These are phyloP conservation scores for Celoporthe dispersa DNA, from an alignment of 2,329 filamentous ascomycete species.

Conservation along the genomic window DNA sequence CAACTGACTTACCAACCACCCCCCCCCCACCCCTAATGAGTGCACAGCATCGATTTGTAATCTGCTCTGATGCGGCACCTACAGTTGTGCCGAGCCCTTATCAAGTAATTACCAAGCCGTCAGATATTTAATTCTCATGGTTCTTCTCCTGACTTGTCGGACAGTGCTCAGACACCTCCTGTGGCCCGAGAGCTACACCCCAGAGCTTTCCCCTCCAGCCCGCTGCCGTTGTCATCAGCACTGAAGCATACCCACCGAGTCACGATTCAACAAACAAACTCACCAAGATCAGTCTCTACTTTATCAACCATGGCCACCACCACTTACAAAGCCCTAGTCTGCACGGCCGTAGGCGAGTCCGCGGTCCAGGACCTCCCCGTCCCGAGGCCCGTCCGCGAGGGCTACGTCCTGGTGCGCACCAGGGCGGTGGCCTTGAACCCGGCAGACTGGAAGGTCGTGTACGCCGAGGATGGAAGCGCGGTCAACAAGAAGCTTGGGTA, in stretches of 20 bases:
- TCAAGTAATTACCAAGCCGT: too few species aligned
- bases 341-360: slow-evolving; percentile 2
- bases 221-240: too few species aligned
- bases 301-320: slow-evolving; percentile 4
- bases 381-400: slow-evolving; percentile 17
- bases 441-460: slow-evolving; percentile 21
- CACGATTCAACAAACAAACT: not conserved
- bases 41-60: not conserved
- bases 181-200: not conserved
- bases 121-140: not conserved
- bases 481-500: slow-evolving; percentile 32
- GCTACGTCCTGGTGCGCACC: slow-evolving; percentile 22
- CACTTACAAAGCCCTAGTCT: slow-evolving; percentile 20
- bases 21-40: too few species aligned
- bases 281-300: not conserved
- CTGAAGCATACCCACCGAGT: too few species aligned
- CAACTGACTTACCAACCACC: too few species aligned
- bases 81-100: not conserved
- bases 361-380: slow-evolving; percentile 18
- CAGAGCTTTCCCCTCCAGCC: too few species aligned
- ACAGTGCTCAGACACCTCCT: not conserved
- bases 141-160: not conserved
- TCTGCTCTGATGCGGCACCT: not conserved
- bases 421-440: slow-evolving; percentile 26
- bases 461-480: not conserved